These are phyloP conservation scores for Lentinus polychrous DNA, from an alignment of 1,284 basidiomycete genomes.

Conservation along the genomic window DNA sequence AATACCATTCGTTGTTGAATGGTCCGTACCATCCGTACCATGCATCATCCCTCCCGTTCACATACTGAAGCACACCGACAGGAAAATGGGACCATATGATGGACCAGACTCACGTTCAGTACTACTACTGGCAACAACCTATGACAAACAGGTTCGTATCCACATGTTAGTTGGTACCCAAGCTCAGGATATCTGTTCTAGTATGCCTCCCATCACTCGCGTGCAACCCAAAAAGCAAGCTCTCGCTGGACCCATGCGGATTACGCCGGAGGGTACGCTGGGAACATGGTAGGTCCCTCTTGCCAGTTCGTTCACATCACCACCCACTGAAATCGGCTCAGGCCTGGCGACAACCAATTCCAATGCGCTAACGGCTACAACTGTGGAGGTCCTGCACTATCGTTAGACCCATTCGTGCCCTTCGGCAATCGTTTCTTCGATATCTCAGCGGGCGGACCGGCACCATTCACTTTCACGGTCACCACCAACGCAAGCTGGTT, in stretches of 20 bases:
- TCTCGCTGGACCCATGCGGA: slow-evolving; percentile 52
- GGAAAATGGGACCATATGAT: slow-evolving; percentile 62
- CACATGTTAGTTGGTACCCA: too few species aligned
- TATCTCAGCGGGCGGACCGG: slow-evolving; percentile 53
- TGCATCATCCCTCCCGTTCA: neutral
- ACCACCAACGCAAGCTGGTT: slow-evolving; percentile 49
- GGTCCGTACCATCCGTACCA: slow-evolving; percentile 29
- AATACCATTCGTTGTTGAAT: slow-evolving; percentile 53
- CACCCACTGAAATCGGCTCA: slow-evolving; percentile 16
- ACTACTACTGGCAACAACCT: slow-evolving; percentile 68
- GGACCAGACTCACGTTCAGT: slow-evolving; percentile 59
- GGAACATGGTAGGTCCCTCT: slow-evolving; percentile 42
- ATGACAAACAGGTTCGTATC: slow-evolving; percentile 45
- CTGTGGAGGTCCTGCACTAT: slow-evolving; percentile 44
- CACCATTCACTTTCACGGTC: slow-evolving; percentile 49
- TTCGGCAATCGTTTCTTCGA: slow-evolving; percentile 51
- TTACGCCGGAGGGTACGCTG: slow-evolving; percentile 51
- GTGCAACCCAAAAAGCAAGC: slow-evolving; percentile 52
- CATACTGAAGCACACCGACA: slow-evolving; percentile 12
- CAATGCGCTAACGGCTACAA: slow-evolving; percentile 44
- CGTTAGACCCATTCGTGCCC: slow-evolving; percentile 49
- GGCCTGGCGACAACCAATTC: slow-evolving; percentile 56
- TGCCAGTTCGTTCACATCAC: neutral
- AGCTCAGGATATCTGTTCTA: too few species aligned
- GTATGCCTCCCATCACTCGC: slow-evolving; percentile 50